A percentile compares a stretch with the other conserved stretches of the same genome.
phyloP scores from a whole-genome alignment of 1,284 basidiomycete species.

The Volvariella volvacea region DNA sequence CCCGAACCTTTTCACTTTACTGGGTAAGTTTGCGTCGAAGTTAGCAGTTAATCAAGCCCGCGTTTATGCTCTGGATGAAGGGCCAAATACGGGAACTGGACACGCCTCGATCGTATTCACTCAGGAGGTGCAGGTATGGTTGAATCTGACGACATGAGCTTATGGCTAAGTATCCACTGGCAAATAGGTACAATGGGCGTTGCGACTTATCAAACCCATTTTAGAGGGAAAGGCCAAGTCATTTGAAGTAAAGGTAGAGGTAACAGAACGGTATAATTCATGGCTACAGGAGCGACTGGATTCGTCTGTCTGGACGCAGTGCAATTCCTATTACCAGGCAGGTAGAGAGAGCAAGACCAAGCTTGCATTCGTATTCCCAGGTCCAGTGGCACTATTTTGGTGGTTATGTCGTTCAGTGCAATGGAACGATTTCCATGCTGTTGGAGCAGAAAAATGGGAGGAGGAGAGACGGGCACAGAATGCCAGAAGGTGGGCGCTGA shows the following conservation, averaged over 20 bases:
- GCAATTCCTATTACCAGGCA: conserved; percentile 42
- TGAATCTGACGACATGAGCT: conserved; percentile 9
- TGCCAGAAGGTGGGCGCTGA: conserved; percentile 14
- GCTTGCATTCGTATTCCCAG: conserved; percentile 41
- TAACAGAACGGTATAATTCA: conserved; percentile 35
- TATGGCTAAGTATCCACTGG: background rate
- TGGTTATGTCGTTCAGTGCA: conserved; percentile 33
- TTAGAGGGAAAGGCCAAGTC: conserved; percentile 36
- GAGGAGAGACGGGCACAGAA: conserved; percentile 14
- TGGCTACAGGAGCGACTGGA: conserved; percentile 39
- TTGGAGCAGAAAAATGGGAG: conserved; percentile 26
- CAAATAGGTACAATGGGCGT: conserved; percentile 35
- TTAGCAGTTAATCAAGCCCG: background rate
- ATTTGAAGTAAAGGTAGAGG: conserved; percentile 36
- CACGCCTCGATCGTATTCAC: conserved; percentile 47
- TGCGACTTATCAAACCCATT: conserved; percentile 43
- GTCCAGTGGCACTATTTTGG: conserved; percentile 41
- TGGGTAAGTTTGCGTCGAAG: conserved; percentile 24
- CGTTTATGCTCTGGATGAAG: conserved; percentile 15
- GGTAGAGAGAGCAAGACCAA: conserved; percentile 26
- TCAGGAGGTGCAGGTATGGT: conserved; percentile 40
- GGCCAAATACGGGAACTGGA: conserved; percentile 46
- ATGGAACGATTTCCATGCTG: conserved; percentile 33
- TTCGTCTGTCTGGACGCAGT: conserved; percentile 40
- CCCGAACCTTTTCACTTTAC: conserved; percentile 41